phyloP scores from a whole-genome alignment of 441 rosid species.

The Pelargonium cotyledonis region DNA sequence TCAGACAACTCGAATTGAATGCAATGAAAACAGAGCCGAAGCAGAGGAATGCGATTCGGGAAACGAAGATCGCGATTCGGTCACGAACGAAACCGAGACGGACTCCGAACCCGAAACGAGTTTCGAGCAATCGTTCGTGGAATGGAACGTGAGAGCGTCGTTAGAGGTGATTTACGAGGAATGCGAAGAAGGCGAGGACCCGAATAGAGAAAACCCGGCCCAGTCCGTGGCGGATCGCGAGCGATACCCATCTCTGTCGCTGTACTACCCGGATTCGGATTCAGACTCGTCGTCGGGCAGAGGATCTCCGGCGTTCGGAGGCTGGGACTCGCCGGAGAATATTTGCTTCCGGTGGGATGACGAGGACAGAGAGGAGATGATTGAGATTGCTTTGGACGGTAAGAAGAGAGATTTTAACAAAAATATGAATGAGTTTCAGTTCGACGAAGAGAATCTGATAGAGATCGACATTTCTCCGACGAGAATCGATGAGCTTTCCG shows the following conservation, averaged over 20 bases:
- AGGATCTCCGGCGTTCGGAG: slow-evolving; percentile 9
- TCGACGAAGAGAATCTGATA: slow-evolving; percentile 62
- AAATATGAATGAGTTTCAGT: too few relatives aligned
- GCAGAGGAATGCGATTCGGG: neutral
- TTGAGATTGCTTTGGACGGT: slow-evolving; percentile 23
- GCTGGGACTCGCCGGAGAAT: slow-evolving; percentile 18
- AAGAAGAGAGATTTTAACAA: slow-evolving; percentile 31
- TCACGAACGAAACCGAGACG: neutral
- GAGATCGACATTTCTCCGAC: slow-evolving; percentile 54
- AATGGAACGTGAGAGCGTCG: slow-evolving; percentile 68
- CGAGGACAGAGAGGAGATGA: slow-evolving; percentile 24
- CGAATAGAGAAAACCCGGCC: neutral
- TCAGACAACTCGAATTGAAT: slow-evolving; percentile 15
- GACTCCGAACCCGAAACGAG: slow-evolving; percentile 1
- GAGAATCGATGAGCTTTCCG: slow-evolving; percentile 4
- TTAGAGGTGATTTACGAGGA: slow-evolving; percentile 64
- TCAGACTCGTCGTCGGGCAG: slow-evolving; percentile 15
- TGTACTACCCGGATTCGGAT: slow-evolving; percentile 21
- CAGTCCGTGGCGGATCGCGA: too few relatives aligned
- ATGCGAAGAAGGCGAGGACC: slow-evolving; percentile 29
- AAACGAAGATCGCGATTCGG: slow-evolving; percentile 16
- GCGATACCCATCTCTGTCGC: slow-evolving; percentile 24
- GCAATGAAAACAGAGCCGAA: neutral
- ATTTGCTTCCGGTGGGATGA: slow-evolving; percentile 16
- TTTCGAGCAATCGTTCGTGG: slow-evolving; percentile 36